Percentiles rank a stretch among this genome's conserved stretches.
phyloP scores from a whole-genome alignment of 495 filamentous ascomycete genomes.

The Penicillium fimorum region DNA sequence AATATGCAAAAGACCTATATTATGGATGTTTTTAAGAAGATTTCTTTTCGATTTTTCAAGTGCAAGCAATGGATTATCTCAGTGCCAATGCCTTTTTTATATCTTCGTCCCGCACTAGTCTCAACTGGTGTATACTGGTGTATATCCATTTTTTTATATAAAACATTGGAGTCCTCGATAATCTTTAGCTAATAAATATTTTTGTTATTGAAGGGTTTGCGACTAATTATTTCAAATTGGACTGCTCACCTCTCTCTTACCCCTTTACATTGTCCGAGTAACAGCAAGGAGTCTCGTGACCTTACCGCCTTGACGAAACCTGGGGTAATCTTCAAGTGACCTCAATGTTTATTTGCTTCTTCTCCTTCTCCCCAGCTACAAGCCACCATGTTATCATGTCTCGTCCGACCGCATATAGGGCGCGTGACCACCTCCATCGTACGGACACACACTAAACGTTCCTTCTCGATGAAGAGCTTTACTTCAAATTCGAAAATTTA shows the following conservation, averaged over 20 bases:
- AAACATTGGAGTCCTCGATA: not conserved
- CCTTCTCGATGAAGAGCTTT: conserved; percentile 17
- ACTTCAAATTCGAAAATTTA: conserved; percentile 13
- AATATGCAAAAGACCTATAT: no score
- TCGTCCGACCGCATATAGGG: conserved; percentile 16
- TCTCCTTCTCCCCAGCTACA: not conserved
- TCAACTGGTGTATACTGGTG: not conserved
- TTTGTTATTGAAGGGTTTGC: not conserved
- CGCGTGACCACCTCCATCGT: conserved; percentile 14
- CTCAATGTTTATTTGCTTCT: not conserved
- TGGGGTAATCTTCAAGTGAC: not conserved
- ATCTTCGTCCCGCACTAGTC: no score
- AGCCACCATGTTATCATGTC: conserved; percentile 5
- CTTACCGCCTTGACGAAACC: not conserved
- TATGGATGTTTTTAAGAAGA: no score
- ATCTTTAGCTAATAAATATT: not conserved
- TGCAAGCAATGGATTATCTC: no score
- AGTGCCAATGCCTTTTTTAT: no score
- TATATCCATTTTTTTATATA: not conserved
- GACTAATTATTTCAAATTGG: not conserved
- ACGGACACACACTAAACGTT: not conserved
- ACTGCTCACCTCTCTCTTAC: not conserved
- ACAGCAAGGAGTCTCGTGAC: not conserved
- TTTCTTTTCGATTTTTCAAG: no score
- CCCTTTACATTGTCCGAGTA: not conserved